Base-by-base conservation (phyloP, 371 early-diverging fungal species). In the Scutellospora calospora region DNA sequence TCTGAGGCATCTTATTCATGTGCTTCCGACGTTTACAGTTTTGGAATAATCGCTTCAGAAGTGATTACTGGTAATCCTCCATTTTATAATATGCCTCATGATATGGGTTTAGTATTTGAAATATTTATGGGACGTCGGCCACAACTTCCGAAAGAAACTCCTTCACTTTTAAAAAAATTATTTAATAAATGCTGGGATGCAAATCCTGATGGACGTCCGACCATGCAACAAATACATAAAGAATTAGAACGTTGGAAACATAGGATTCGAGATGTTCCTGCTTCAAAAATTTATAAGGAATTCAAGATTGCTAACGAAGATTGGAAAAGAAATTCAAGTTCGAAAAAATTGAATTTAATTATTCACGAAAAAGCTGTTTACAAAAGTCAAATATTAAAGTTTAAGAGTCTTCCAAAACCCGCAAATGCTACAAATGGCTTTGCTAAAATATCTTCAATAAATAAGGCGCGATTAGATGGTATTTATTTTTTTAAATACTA, bases 1-100 rank as follows among this genome's bases (percentile, higher is more conserved):
- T 14, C 16, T 8, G 45, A 38, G 1, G 45, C 18, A 16, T 20
- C 31, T 12, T 69, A 38, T 45, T 38, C 69, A 33, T 9, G 4
- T 38, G 69, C 69, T 1, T 31, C 69, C 14, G 69, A 69, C 45
- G 38, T 69, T 69, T 69, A 69, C 45, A 69, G 69, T 45, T 69
- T 69, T 45, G 69, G 41, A 5, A 41, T 41, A 6, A 22, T 69
- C 2, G 38, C 38, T 31, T 69, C 38, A 41, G 69, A 69, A 22
- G 14, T 69, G 27, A 20, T 38, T 22, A 3, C 33, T 33, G 33
- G n/a, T 33, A 27, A 41, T 38, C 14, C 14, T 4, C 69, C 69
- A 22, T 45, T 69, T 45, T 22, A n/a, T 16, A 41, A 69, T 18
- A 22, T 5, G 8, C 18, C 69, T 38, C 69, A 69, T 49, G 45